phyloP scores from a whole-genome alignment of 2,329 filamentous ascomycete species.

The Beauveria pseudobassiana region DNA sequence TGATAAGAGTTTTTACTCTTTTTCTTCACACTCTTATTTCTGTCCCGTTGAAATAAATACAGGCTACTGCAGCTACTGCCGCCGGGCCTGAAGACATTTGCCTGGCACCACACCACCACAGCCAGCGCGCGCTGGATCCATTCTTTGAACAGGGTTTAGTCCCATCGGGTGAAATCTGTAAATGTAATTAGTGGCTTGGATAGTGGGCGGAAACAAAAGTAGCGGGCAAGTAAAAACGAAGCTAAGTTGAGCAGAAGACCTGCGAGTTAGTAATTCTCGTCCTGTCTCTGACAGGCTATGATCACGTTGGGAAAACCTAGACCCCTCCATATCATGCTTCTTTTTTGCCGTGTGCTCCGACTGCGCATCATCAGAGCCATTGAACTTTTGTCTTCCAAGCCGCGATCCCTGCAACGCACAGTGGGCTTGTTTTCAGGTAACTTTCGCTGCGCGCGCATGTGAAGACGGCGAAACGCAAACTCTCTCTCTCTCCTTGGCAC shows the following conservation, averaged over 20 bases:
- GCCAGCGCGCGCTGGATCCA: background rate
- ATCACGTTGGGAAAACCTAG: background rate
- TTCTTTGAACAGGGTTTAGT: constrained; percentile 9
- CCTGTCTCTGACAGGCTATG: background rate
- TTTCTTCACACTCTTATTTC: background rate
- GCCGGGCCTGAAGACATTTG: background rate
- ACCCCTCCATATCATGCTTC: background rate
- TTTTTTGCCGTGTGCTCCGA: background rate
- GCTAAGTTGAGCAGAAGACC: background rate
- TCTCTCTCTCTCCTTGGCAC: background rate
- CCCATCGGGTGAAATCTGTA: constrained; percentile 5
- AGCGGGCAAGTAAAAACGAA: background rate
- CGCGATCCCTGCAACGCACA: background rate
- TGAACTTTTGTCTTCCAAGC: background rate
- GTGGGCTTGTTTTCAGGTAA: background rate
- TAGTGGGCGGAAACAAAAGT: background rate
- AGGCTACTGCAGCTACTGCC: background rate
- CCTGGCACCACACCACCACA: background rate
- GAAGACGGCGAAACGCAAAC: background rate
- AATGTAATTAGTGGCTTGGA: constrained; percentile 1
- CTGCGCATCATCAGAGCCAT: background rate
- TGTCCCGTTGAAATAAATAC: background rate
- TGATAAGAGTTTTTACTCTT: background rate
- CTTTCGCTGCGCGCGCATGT: background rate
- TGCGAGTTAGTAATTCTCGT: background rate